Percentiles rank a stretch among this genome's conserved stretches.
phyloP scores from a whole-genome alignment of 768 basidiomycete genomes.

The Goffeauzyma gilvescens region DNA sequence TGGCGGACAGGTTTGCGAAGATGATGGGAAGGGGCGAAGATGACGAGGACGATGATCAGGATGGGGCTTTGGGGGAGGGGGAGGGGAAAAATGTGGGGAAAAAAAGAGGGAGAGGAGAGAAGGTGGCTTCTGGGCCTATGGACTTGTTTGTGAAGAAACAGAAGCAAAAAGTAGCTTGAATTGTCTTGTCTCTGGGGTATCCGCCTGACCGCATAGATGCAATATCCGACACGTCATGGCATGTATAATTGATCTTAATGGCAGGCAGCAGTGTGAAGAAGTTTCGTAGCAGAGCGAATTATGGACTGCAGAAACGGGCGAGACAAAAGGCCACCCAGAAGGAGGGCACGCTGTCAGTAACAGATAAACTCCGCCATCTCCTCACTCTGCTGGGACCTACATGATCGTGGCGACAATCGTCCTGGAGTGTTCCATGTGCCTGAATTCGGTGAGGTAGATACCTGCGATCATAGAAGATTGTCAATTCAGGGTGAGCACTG shows the following conservation, averaged over 20 bases:
- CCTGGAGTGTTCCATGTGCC: constrained; percentile 47
- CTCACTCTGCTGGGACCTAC: too few species aligned
- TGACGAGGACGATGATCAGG: constrained; percentile 4
- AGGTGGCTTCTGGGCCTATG: constrained; percentile 4
- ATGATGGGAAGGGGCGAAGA: constrained; percentile 11
- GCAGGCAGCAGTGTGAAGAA: too few species aligned
- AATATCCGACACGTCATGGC: too few species aligned
- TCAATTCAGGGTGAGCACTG: too few species aligned
- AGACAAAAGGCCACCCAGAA: too few species aligned
- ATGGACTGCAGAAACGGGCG: too few species aligned
- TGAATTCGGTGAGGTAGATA: constrained; percentile 74
- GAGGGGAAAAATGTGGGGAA: not conserved
- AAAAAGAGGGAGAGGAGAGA: constrained; percentile 2
- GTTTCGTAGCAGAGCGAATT: too few species aligned
- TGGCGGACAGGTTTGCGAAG: constrained; percentile 18
- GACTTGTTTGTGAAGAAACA: constrained; percentile 8
- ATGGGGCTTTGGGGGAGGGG: constrained; percentile 7
- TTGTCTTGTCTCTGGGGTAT: too few species aligned
- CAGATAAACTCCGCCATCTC: too few species aligned
- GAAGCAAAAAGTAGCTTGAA: not conserved
- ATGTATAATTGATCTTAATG: too few species aligned
- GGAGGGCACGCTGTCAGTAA: too few species aligned
- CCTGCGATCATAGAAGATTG: constrained; percentile 35
- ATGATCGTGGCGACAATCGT: constrained; percentile 63
- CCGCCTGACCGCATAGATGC: too few species aligned